These are phyloP conservation scores for Penicillium sclerotigenum DNA, from an alignment of 2,329 filamentous ascomycete genomes.

Conservation along the genomic window DNA sequence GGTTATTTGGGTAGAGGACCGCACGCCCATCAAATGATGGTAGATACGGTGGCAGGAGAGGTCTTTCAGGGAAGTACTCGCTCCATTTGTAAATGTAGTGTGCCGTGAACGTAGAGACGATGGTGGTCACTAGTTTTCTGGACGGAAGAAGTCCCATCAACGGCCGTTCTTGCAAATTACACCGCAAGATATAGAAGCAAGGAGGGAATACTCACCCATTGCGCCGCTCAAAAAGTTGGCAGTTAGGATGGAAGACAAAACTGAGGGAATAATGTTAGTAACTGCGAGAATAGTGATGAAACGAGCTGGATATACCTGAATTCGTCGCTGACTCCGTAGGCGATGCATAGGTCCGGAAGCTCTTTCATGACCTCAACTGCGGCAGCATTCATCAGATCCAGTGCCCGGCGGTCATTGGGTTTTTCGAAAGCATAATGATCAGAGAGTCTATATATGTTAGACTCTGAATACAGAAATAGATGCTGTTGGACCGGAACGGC, in stretches of 20 bases:
- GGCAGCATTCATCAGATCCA: conserved; percentile 92
- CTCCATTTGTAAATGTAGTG: conserved; percentile 84
- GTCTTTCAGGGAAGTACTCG: conserved; percentile 67
- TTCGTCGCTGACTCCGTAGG: conserved; percentile 93
- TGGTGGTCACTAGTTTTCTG: conserved; percentile 85
- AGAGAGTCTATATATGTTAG: conserved; percentile 60
- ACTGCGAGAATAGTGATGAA: neutral
- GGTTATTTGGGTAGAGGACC: conserved; percentile 79
- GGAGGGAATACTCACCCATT: conserved; percentile 56
- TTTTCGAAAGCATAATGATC: conserved; percentile 82
- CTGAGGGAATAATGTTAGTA: conserved; percentile 43
- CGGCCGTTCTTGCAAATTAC: neutral
- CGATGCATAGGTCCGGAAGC: conserved; percentile 78
- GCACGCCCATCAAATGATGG: conserved; percentile 92
- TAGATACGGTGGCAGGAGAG: conserved; percentile 64
- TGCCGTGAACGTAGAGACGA: conserved; percentile 89
- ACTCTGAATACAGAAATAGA: neutral
- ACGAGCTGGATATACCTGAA: conserved; percentile 52
- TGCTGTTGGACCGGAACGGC: neutral
- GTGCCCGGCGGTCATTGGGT: conserved; percentile 82
- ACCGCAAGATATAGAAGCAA: neutral
- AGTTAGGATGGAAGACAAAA: conserved; percentile 84
- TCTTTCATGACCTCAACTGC: conserved; percentile 81
- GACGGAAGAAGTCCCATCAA: neutral
- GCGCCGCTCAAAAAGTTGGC: conserved; percentile 78